phyloP scores from a whole-genome alignment of 1,284 basidiomycete genomes.

The Cryptococcus depauperatus region DNA sequence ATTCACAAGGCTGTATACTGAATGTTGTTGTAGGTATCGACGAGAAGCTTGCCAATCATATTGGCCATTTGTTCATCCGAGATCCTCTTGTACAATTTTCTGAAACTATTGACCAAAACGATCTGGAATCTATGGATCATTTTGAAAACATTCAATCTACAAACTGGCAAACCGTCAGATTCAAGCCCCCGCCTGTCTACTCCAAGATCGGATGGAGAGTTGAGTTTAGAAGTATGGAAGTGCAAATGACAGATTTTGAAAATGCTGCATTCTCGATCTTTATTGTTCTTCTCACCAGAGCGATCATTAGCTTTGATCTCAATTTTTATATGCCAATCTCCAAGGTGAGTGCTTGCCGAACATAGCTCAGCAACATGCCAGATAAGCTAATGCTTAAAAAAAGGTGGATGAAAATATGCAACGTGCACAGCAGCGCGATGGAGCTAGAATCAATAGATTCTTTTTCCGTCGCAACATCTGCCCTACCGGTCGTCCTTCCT shows the following conservation, averaged over 20 bases:
- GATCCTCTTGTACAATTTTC: conserved; percentile 94
- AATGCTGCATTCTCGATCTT: conserved; percentile 96
- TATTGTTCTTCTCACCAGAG: conserved; percentile 84
- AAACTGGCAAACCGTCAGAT: conserved; percentile 98
- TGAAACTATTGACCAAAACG: conserved; percentile 89
- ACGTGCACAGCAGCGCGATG: conserved; percentile 76
- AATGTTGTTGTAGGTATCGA: conserved; percentile 63
- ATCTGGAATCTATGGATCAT: conserved; percentile 79
- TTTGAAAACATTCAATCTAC: conserved; percentile 99
- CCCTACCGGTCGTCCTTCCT: conserved; percentile 46
- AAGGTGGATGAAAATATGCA: conserved; percentile 99
- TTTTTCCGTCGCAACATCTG: conserved; percentile 85
- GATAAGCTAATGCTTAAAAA: too few species aligned
- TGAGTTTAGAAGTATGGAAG: conserved; percentile 98
- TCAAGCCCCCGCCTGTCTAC: conserved; percentile 92
- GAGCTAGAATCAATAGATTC: conserved; percentile 65
- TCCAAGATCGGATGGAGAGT: conserved; percentile 95
- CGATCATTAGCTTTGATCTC: conserved; percentile 81
- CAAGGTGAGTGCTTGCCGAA: conserved; percentile 57
- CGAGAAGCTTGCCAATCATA: conserved; percentile 75
- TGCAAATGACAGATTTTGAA: conserved; percentile 97
- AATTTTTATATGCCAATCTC: conserved; percentile 97
- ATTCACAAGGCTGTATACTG: not conserved
- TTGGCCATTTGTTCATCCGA: conserved; percentile 94
- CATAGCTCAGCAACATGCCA: not conserved